These are phyloP conservation scores for Mycena venus DNA, from an alignment of 768 basidiomycete genomes.

Conservation along the genomic window DNA sequence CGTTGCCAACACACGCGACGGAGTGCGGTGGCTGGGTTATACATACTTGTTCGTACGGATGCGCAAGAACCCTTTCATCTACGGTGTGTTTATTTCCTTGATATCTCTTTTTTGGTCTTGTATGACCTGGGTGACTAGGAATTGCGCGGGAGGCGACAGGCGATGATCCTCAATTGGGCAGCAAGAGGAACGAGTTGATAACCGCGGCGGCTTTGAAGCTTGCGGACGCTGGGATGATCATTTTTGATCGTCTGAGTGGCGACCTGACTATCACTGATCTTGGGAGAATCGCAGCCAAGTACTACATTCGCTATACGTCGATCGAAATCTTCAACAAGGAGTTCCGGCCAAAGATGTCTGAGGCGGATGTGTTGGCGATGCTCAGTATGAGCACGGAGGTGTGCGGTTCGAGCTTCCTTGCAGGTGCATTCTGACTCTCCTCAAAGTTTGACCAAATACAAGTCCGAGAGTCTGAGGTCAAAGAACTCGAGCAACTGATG, in stretches of 20 bases:
- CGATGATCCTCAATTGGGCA: conserved; percentile 82
- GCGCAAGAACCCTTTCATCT: conserved; percentile 89
- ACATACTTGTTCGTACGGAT: conserved; percentile 97
- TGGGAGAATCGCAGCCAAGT: conserved; percentile 96
- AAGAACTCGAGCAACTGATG: conserved; percentile 83
- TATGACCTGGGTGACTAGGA: conserved; percentile 58
- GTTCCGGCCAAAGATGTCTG: conserved; percentile 88
- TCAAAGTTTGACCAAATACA: conserved; percentile 94
- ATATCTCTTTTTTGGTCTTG: background rate
- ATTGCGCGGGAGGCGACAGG: conserved; percentile 74
- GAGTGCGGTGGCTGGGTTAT: conserved; percentile 94
- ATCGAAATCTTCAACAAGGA: conserved; percentile 88
- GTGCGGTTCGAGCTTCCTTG: conserved; percentile 26
- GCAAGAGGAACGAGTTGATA: conserved; percentile 78
- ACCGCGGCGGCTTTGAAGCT: conserved; percentile 75
- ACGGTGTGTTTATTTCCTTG: conserved; percentile 64
- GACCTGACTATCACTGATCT: conserved; percentile 86
- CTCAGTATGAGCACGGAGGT: conserved; percentile 94
- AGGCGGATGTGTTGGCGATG: conserved; percentile 91
- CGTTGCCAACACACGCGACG: conserved; percentile 88
- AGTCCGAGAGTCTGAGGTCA: conserved; percentile 88
- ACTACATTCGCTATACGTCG: conserved; percentile 90
- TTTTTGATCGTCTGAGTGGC: conserved; percentile 70
- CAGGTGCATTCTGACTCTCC: background rate
- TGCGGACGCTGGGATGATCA: conserved; percentile 83